Base-by-base conservation (phyloP, 208 protist genomes). In the Leishmania lainsoni region DNA sequence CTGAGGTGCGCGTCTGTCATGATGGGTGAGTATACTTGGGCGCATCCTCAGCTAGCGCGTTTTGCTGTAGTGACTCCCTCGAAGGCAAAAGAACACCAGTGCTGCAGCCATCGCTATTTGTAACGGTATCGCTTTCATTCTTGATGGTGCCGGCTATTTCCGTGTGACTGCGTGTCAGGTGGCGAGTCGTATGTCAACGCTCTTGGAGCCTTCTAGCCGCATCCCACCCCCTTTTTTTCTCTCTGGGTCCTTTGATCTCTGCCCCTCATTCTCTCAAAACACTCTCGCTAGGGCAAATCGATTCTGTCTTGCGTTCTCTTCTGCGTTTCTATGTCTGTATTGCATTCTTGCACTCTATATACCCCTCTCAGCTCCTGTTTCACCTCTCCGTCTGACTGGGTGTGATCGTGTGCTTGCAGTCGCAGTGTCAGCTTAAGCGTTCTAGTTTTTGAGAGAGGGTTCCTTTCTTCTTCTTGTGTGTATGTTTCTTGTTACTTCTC, bases 21-120 rank as follows among this genome's bases (percentile, higher is more conserved):
- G 17, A 8, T 56, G 52, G 17, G 12, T 56, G 2, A 14, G 17
- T 26, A 5, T 20, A 56, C 5, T 20, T 56, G 17, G 3, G 52
- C 52, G 22, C 52, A 3, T 20, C 16, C 16, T 14, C 16, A 20
- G 52, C 52, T 26, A 5, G 52, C 52, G 56, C 22, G 22, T 61
- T 5, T 61, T 8, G 56, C 22, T 6, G n/a, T 3, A 29, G 22
- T 61, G 20, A 29, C 22, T 2, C 8, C 56, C 3, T 61, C 22
- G 22, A 61, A n/a, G 56, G 8, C n/a, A 3, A 12, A n/a, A 59
- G 0, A 59, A 32, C 4, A 70, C 22, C 8, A 70, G n/a, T 48
- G 65, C 22, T 45, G 65, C 65, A 56, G 42, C 70, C 2, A 20
- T 20, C 3, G 14, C 17, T 82, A 59, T 80, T 83, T 59, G 59